These are phyloP conservation scores for Phytophthora podocarpi DNA, from an alignment of 352 stramenopile genomes.

Conservation along the genomic window DNA sequence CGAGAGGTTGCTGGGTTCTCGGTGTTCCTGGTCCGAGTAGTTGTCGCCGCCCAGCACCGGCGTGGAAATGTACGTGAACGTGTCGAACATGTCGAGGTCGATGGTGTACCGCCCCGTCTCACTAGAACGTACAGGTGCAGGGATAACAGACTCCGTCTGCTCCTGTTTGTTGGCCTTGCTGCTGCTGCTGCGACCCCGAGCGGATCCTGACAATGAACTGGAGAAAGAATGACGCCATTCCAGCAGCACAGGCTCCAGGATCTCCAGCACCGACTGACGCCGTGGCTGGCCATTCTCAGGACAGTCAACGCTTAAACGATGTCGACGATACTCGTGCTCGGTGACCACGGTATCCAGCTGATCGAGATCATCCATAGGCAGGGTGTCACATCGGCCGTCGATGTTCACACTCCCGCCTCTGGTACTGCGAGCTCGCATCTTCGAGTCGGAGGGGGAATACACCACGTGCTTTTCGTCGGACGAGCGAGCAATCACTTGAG, in stretches of 20 bases:
- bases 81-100: constrained; percentile 57
- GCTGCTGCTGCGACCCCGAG: constrained; percentile 24
- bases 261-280: constrained; percentile 31
- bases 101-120: constrained; percentile 40
- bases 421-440: constrained; percentile 9
- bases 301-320: constrained; percentile 19
- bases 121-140: constrained; percentile 2
- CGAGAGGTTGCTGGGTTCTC: constrained; percentile 32
- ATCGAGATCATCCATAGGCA: constrained; percentile 44
- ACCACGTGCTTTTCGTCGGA: constrained; percentile 17
- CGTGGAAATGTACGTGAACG: constrained; percentile 59
- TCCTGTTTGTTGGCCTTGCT: constrained; percentile 32
- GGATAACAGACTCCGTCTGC: constrained; percentile 12
- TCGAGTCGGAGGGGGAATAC: constrained; percentile 1
- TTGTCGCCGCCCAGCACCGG: constrained; percentile 44
- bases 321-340: constrained; percentile 26
- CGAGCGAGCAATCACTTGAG: constrained; percentile 7
- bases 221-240: constrained; percentile 35
- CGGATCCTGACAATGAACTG: constrained; percentile 27
- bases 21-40: constrained; percentile 28
- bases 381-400: constrained; percentile 35
- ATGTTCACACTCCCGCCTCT: constrained; percentile 13
- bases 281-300: background rate
- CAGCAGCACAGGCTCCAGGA: constrained; percentile 32
- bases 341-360: constrained; percentile 43